Percentiles rank a stretch among this genome's conserved stretches.
Evolutionary conservation across 305 asterid species (phyloP).

Genomic region (Salvia sclarea): DNA sequence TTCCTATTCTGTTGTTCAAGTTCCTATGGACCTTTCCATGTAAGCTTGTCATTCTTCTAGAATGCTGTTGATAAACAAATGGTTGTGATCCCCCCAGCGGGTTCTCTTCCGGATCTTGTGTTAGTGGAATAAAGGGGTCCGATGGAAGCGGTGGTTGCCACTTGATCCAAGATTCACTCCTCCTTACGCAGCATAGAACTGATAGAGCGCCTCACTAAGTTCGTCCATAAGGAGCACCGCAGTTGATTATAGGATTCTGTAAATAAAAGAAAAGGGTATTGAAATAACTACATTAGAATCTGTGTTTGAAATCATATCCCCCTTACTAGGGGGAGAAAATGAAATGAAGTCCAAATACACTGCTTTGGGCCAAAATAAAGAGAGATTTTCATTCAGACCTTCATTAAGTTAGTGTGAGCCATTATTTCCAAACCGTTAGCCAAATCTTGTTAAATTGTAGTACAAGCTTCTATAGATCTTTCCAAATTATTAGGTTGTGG

Average conservation of each 20-base stretch:
- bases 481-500: background rate
- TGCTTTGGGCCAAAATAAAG: background rate
- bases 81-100: too few species aligned
- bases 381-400: background rate
- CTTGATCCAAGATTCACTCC: too few species aligned
- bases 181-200: background rate
- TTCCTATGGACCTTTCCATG: background rate
- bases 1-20: background rate
- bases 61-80: too few species aligned
- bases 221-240: background rate
- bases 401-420: background rate
- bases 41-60: too few species aligned
- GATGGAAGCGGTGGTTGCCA: too few species aligned
- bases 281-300: background rate
- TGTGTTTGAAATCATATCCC: background rate
- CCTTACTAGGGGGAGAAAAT: background rate
- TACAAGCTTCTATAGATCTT: background rate
- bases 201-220: background rate
- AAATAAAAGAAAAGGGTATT: background rate
- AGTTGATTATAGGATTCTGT: background rate
- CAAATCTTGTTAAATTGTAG: background rate
- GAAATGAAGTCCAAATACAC: background rate
- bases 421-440: background rate
- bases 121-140: too few species aligned
- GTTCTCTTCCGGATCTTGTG: too few species aligned